Evolutionary conservation across 331 rosid species (phyloP), one percentile per base, ranked within the genome.

Genomic region (Dryas integrifolia): DNA sequence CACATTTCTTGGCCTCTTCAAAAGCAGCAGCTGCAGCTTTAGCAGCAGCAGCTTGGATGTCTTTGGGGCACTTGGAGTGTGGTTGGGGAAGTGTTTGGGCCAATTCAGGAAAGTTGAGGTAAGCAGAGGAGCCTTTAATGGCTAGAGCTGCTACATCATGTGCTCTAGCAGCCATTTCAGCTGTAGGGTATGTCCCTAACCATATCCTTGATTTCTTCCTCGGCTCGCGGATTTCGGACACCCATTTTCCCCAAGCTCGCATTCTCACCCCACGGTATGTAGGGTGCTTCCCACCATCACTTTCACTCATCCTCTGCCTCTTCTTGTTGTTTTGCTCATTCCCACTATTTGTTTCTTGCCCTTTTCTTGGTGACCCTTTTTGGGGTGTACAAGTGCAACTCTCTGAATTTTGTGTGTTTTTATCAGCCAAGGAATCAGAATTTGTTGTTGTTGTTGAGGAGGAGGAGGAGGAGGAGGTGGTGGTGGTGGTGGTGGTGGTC

Each of bases 131-230:
- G 15, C 98, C 98, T 72, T 92, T 92, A 67, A 90, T 88, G 45
- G 98, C 96, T 61, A 84, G 80, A 65, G 97, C 83, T 0, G 98
- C 98, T 5, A 90, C 98, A 68, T 92, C 98, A 58, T 92, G 98
- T 3, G 98, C 98, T 74, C 96, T 79, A 3, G 97, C 97, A 4
- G 97, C 97, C 97, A 91, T 89, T 78, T 88, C 93, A 9, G 98
- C 92, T 0, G 92, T 90, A 0, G 93, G 87, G 65, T 90, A 88
- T 5, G 98, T 92, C 5, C 98, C 98, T 6, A 92, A 89, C 98
- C 98, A 92, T 69, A 92, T 92, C 63, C 98, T 87, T 0, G 98
- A 87, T 30, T 92, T 92, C 84, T 92, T 92, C 66, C 85, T 88
- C 5, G 98, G 98, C 79, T 92, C 97, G 0, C 98, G 82, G 14